These are phyloP conservation scores for Bruguiera gymnorhiza DNA, from an alignment of 345 rosid genomes.

Conservation along the genomic window DNA sequence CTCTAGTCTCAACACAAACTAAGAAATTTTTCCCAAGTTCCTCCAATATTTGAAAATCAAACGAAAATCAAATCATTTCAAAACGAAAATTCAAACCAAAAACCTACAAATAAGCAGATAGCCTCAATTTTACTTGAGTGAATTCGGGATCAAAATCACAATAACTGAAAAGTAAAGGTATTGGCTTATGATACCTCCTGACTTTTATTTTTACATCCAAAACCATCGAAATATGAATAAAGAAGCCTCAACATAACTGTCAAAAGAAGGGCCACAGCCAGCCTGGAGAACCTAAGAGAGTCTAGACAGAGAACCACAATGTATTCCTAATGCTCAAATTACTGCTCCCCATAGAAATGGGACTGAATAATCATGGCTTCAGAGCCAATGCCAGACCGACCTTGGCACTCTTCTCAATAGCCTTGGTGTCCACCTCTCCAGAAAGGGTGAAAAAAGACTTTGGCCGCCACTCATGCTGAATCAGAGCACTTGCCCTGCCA, in stretches of 20 bases:
- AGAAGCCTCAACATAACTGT: slow-evolving; percentile 16
- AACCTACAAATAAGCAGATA: slow-evolving; percentile 9
- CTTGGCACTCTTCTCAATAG: slow-evolving; percentile 79
- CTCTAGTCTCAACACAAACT: too few species aligned
- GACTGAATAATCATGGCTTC: slow-evolving; percentile 46
- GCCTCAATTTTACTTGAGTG: slow-evolving; percentile 12
- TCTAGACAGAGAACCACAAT: slow-evolving; percentile 20
- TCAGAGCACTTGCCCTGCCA: slow-evolving; percentile 66
- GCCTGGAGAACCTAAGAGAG: slow-evolving; percentile 15
- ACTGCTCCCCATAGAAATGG: slow-evolving; percentile 1
- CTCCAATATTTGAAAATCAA: too few species aligned
- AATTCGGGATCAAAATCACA: slow-evolving; percentile 3
- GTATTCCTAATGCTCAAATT: slow-evolving; percentile 15
- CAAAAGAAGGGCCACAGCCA: slow-evolving; percentile 11
- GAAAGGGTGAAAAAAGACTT: slow-evolving; percentile 69
- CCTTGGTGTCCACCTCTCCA: slow-evolving; percentile 85
- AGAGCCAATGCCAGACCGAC: slow-evolving; percentile 84
- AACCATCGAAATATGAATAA: slow-evolving; percentile 18
- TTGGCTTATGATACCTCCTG: slow-evolving; percentile 20
- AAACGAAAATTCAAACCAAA: slow-evolving; percentile 3
- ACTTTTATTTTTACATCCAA: slow-evolving; percentile 35
- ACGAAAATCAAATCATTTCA: neutral
- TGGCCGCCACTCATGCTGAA: slow-evolving; percentile 94
- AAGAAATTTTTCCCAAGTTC: too few species aligned
- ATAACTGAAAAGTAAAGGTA: slow-evolving; percentile 11